Evolutionary conservation across 495 filamentous ascomycete species (phyloP), one percentile per base, ranked within the genome.

Genomic region (Aspergillus heteromorphus): DNA sequence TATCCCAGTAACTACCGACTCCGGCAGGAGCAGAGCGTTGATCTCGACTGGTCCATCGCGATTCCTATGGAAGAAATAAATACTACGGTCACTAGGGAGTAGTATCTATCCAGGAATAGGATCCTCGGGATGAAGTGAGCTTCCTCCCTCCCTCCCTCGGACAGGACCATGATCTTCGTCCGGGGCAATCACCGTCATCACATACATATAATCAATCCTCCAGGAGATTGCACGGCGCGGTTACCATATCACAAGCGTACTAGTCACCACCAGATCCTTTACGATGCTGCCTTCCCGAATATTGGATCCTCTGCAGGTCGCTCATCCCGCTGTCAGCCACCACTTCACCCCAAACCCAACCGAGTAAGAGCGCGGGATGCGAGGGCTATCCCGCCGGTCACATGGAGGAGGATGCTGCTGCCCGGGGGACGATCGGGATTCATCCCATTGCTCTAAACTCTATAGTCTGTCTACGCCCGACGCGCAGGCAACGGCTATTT

Each of bases 301-400:
- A 38, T 38, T 38, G 34, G 34, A 18, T 36, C 31, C 19, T 34
- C 30, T 49, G 10, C 29, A 20, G 34, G 48, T 17, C 4, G 16
- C 31, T 50, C 30, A 48, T 48, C 48, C 27, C 45, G 20, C 20
- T 48, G 17, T 20, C 48, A 50, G 48, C 48, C 48, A 50, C 48
- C 21, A 18, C 18, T 11, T 50, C 21, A 16, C 16, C 29, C 45
- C 45, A 48, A 48, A 6, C 45, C 30, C 30, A 50, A 50, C 30
- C 30, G 19, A 50, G 48, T 38, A 36, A 50, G 30, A 40, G 48
- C 30, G 16, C 17, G 8, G 20, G 34, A 50, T 36, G 48, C 30
- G 48, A 50, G 30, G 23, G 30, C 48, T 38, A 50, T 50, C 48
- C 30, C 21, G 18, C 34, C 34, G 34, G 34, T 40, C 48, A 50